A percentile compares a stretch with the other conserved stretches of the same genome.
Evolutionary conservation across 2,329 filamentous ascomycete species (phyloP).

Genomic region (Monilinia aucupariae): DNA sequence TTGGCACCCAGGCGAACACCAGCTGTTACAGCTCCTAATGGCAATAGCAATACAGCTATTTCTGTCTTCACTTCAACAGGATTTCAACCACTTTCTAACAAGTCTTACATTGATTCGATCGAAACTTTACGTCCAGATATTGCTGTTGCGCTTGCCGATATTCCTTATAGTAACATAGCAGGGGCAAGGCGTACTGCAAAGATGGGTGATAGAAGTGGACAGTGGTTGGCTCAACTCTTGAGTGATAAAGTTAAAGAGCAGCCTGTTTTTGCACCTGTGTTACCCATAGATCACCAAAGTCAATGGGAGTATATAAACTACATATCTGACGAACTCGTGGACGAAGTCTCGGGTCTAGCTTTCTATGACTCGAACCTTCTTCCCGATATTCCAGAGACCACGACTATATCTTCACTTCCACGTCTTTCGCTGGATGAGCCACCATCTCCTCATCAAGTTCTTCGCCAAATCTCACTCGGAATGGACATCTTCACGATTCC

Average conservation of each 20-base stretch:
- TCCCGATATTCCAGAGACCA: constrained; percentile 55
- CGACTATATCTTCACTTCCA: constrained; percentile 56
- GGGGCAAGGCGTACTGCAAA: constrained; percentile 69
- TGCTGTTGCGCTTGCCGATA: constrained; percentile 70
- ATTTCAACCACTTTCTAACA: constrained; percentile 64
- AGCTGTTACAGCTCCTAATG: constrained; percentile 63
- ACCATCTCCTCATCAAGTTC: constrained; percentile 66
- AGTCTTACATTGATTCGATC: constrained; percentile 63
- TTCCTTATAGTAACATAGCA: constrained; percentile 51
- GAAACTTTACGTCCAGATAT: constrained; percentile 72
- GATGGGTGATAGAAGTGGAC: constrained; percentile 81
- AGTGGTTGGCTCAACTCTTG: constrained; percentile 70
- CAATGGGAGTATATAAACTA: constrained; percentile 77
- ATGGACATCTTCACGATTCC: constrained; percentile 75
- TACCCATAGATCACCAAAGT: constrained; percentile 67
- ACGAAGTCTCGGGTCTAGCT: constrained; percentile 62
- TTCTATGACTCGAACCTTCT: constrained; percentile 71
- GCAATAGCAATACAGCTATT: constrained; percentile 65
- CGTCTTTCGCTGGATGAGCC: constrained; percentile 69
- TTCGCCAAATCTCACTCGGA: constrained; percentile 70
- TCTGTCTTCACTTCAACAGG: constrained; percentile 83
- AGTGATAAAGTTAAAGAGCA: constrained; percentile 34
- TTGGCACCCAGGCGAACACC: constrained; percentile 74
- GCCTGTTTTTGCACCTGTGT: constrained; percentile 58
- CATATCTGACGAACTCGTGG: constrained; percentile 57